Base-by-base conservation (phyloP, 2,329 filamentous ascomycete species). In the Fusarium papillatum region DNA sequence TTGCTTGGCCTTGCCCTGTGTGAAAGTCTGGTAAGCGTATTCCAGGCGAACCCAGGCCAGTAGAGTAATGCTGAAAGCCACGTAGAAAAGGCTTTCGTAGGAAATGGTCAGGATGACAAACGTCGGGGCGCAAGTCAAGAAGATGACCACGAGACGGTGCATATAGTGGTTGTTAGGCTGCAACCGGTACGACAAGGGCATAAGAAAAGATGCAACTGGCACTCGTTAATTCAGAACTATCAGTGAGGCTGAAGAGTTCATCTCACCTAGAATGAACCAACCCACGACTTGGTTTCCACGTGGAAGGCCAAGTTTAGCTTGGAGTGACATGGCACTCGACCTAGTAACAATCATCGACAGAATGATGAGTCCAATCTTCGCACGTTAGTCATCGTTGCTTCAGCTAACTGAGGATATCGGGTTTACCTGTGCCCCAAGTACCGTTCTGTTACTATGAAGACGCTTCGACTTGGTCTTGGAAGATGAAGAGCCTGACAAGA, bases 101-200 rank as follows among this genome's bases (percentile, higher is more conserved):
- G 96, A 98, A 78, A 98, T 98, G 10, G 96, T 98, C 63, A 99
- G 91, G 80, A 99, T 96, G 81, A 99, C 94, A 84, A 98, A 99
- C 2, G 94, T 94, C 0, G 97, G 97, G 0, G 96, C 94, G 82
- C 97, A 98, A 7, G 96, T 94, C 61, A 99, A 88, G 86, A 98
- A 99, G 66, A 98, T 92, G 78, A 98, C 91, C 76, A 96, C 90
- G 6, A 99, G 88, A 29, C 96, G 93, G 83, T 98, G 96, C 77
- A 98, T 90, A 83, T 98, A 98, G 85, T 98, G 93, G 77, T 89
- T 93, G 82, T 95, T 97, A 2, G 95, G 93, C 75, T 94, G 92
- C 3, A 97, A 80, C 26, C 93, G 91, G 83, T 98, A 95, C n/a
- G 94, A 87, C 75, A 97, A 90, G 4, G 97, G 96, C 81, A 98